Evolutionary conservation across 495 filamentous ascomycete genomes (phyloP), one percentile per base, ranked within the genome.

Genomic region (Aspergillus bertholletiae): DNA sequence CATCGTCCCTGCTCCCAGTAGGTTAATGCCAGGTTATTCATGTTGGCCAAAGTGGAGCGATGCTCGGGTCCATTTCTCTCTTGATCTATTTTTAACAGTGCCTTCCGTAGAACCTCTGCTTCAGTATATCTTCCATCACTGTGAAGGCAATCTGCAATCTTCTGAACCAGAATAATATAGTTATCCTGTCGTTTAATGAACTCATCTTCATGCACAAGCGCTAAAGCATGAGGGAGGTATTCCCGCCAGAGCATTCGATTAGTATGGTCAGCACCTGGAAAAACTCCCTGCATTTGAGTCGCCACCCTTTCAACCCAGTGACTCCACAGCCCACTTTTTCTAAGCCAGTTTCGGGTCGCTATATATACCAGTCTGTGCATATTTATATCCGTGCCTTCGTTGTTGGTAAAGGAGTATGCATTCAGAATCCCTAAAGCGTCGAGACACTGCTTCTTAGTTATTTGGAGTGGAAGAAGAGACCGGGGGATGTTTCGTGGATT

Each of bases 351-450:
- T 35, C 68, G 45, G 0, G 59, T 70, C 8, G 66, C 66, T 11
- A 72, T 54, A 61, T 70, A 66, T 21, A 76, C 69, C 0, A 76
- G 63, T 45, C 63, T 64, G 52, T 74, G 70, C 20, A 74, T 24
- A 50, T 56, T 27, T 17, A 48, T 30, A 13, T 49, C 30, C 0
- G 35, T 51, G 21, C 9, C 41, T n/a, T 60, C 58, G 22, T 49
- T 43, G 12, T 26, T 68, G 17, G 71, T 55, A 46, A 76, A 62
- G n/a, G 59, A 53, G 21, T 54, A 65, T 2, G 53, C 56, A n/a
- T 58, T 58, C 0, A 76, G 49, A 7, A 61, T 50, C 9, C 62
- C 65, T 6, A 76, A 56, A 21, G 73, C 67, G 35, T 73, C 59
- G 0, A 46, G n/a, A n/a, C n/a, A n/a, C n/a, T 51, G 22, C 54